Evolutionary conservation across 2,329 filamentous ascomycete species (phyloP).

Genomic region (Fusarium equiseti): DNA sequence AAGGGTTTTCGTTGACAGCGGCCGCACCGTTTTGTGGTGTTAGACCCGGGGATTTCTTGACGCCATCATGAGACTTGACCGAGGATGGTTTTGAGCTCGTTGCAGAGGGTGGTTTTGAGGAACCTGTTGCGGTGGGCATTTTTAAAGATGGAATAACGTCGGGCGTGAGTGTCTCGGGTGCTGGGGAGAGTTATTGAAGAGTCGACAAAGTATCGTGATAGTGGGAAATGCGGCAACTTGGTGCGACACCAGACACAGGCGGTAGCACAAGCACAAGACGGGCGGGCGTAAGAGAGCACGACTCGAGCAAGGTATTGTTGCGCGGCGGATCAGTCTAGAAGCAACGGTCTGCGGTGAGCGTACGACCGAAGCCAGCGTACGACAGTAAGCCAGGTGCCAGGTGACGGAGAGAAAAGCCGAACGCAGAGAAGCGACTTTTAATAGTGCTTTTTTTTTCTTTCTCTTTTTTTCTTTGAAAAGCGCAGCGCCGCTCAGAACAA

Average conservation of each 20-base stretch:
- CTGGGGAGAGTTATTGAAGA: constrained; percentile 12
- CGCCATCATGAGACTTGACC: constrained; percentile 61
- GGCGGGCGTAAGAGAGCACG: constrained; percentile 31
- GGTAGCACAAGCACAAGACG: constrained; percentile 31
- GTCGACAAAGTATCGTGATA: constrained; percentile 19
- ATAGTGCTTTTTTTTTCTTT: background rate
- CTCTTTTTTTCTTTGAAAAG: constrained; percentile 6
- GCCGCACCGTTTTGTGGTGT: constrained; percentile 56
- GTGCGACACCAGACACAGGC: constrained; percentile 32
- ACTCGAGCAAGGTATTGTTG: constrained; percentile 40
- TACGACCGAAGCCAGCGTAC: constrained; percentile 35
- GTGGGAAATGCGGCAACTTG: constrained; percentile 25
- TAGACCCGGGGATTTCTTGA: constrained; percentile 56
- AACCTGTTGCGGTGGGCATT: constrained; percentile 51
- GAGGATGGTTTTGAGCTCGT: constrained; percentile 64
- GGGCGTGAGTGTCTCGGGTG: constrained; percentile 26
- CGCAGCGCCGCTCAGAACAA: constrained; percentile 26
- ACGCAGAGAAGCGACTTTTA: constrained; percentile 19
- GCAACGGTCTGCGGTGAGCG: constrained; percentile 32
- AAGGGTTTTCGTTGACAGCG: constrained; percentile 45
- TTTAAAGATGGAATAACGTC: constrained; percentile 33
- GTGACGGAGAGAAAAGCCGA: constrained; percentile 27
- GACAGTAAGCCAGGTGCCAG: constrained; percentile 34
- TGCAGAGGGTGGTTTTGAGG: constrained; percentile 56
- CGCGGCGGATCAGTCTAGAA: constrained; percentile 39